Base-by-base conservation (phyloP, 352 stramenopile genomes). In the Pythium pectinolyticum region DNA sequence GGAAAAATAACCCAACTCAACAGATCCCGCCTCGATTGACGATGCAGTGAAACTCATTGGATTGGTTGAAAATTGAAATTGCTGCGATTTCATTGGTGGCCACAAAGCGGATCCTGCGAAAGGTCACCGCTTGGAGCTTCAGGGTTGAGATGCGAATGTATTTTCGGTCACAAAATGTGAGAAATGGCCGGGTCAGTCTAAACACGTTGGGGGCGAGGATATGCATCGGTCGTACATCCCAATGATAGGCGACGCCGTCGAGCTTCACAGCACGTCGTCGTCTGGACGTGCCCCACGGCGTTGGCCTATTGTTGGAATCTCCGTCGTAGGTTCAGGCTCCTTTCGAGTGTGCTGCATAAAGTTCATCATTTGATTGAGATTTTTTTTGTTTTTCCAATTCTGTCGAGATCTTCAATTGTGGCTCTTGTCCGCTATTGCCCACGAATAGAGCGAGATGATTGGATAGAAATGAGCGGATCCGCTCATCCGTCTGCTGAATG, bases 71-170 rank as follows among this genome's bases (percentile, higher is more conserved):
- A 57, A n/a, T 57, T 54, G 19, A 35, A 5, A 45, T 22, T 27
- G 1, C 19, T 1, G 24, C 24, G 1, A 4, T 32, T 25, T 50
- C 22, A 50, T 50, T 50, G 43, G 43, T 11, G 32, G 45, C 41
- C 14, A 24, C 32, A 54, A 53, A 56, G 34, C 43, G 51, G 61
- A 69, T 69, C 61, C 32, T 69, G 61, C 61, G 61, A 69, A 69
- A 53, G 56, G 61, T 69, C 61, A 50, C 61, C 48, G 53, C 63
- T n/a, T n/a, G n/a, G n/a, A n/a, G n/a, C n/a, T n/a, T n/a, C n/a
- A n/a, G n/a, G n/a, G n/a, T n/a, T n/a, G n/a, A n/a, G n/a, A n/a
- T n/a, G n/a, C n/a, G n/a, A n/a, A n/a, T n/a, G n/a, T 69, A 69
- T 69, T 69, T 69, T 63, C 54, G 61, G 54, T 1, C 5, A 17